Percentiles rank a stretch among this genome's conserved stretches.
Conservation (phyloP, 2,329 filamentous ascomycete species). For the Neopestalotiopsis sp. region DNA sequence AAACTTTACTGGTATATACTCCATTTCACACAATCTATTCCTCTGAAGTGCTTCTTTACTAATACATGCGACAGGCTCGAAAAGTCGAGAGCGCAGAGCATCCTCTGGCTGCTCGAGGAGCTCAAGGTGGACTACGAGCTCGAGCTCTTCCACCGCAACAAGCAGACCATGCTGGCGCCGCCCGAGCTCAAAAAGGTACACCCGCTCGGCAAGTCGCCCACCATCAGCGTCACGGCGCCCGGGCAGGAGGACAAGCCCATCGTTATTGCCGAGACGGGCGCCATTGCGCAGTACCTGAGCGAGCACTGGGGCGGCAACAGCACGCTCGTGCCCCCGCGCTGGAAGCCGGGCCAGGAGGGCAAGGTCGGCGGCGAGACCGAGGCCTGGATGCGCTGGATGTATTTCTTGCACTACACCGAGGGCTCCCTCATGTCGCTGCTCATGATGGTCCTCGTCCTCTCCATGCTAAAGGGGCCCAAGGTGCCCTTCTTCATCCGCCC, state of each 20-base stretch:
- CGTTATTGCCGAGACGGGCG: constrained; percentile 81
- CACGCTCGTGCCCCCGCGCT: constrained; percentile 57
- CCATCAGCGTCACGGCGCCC: constrained; percentile 67
- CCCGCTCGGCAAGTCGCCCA: constrained; percentile 85
- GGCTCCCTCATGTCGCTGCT: constrained; percentile 68
- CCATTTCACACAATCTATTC: not conserved
- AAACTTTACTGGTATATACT: constrained; percentile 66
- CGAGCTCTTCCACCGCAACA: constrained; percentile 75
- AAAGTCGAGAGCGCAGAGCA: constrained; percentile 80
- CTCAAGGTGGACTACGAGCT: constrained; percentile 80
- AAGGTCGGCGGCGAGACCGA: constrained; percentile 66
- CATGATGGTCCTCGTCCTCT: constrained; percentile 31
- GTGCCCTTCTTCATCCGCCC: constrained; percentile 61
- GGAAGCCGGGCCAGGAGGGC: constrained; percentile 63
- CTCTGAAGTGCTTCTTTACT: not conserved
- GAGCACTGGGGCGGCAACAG: constrained; percentile 62
- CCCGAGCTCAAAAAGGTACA: constrained; percentile 79
- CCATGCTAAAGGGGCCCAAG: constrained; percentile 46
- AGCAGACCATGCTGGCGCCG: constrained; percentile 71
- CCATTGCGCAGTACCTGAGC: constrained; percentile 82
- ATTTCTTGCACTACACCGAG: constrained; percentile 84
- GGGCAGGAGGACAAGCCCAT: constrained; percentile 46
- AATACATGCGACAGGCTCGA: constrained; percentile 73
- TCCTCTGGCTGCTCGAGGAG: constrained; percentile 87
- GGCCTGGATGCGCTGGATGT: constrained; percentile 64